A percentile compares a stretch with the other conserved stretches of the same genome.
Evolutionary conservation across 1,139 yeast species (phyloP).

Genomic region (Suhomyces taliae): DNA sequence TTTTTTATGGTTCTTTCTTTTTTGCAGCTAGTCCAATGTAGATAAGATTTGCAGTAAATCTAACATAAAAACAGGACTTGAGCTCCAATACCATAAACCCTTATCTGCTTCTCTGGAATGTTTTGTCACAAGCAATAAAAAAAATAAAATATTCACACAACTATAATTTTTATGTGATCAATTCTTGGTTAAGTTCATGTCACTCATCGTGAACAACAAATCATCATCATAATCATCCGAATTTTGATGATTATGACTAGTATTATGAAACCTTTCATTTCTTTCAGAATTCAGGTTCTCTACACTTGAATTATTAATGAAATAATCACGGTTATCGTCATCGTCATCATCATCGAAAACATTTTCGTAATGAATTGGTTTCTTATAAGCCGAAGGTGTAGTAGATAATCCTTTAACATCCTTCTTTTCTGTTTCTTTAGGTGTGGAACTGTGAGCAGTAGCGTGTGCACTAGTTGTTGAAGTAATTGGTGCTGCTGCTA

Average conservation of each 20-base stretch:
- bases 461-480: conserved; percentile 26
- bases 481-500: conserved; percentile 23
- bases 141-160: too few species aligned
- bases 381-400: conserved; percentile 35
- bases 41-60: too few species aligned
- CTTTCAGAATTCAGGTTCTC: conserved; percentile 8
- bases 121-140: too few species aligned
- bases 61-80: too few species aligned
- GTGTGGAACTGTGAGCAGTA: conserved; percentile 12
- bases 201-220: conserved; percentile 85
- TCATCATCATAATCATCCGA: conserved; percentile 74
- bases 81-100: too few species aligned
- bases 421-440: conserved; percentile 1
- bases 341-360: conserved; percentile 57
- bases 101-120: too few species aligned
- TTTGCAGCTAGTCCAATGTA: too few species aligned
- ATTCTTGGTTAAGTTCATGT: conserved; percentile 58
- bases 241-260: conserved; percentile 1
- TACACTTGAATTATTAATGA: conserved; percentile 4
- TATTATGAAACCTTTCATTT: conserved; percentile 1
- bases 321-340: conserved; percentile 17
- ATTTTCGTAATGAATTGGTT: conserved; percentile 41
- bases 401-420: conserved; percentile 38
- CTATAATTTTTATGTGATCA: not conserved
- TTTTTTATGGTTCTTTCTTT: too few species aligned